These are phyloP conservation scores for Ciborinia camelliae DNA, from an alignment of 2,329 filamentous ascomycete genomes.

Conservation along the genomic window DNA sequence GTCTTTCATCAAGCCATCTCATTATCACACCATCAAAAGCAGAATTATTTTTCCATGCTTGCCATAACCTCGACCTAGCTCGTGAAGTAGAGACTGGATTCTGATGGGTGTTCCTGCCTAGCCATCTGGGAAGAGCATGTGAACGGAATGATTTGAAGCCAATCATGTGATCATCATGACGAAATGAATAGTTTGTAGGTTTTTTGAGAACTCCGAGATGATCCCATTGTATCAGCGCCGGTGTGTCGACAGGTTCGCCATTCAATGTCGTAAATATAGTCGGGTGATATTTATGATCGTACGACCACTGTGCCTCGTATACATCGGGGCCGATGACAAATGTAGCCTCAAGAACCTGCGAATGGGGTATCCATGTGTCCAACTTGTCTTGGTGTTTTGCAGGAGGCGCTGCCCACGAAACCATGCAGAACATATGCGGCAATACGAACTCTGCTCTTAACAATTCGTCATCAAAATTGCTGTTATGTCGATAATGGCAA, in stretches of 20 bases:
- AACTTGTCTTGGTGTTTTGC: slow-evolving; percentile 47
- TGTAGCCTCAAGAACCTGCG: slow-evolving; percentile 52
- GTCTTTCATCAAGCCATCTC: slow-evolving; percentile 46
- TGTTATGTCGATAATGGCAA: slow-evolving; percentile 52
- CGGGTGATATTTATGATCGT: slow-evolving; percentile 47
- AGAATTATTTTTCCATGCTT: slow-evolving; percentile 45
- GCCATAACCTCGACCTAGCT: slow-evolving; percentile 45
- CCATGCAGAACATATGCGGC: slow-evolving; percentile 49
- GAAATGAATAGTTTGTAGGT: slow-evolving; percentile 43
- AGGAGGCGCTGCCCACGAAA: slow-evolving; percentile 51
- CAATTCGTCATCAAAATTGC: slow-evolving; percentile 50
- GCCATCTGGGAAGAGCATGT: slow-evolving; percentile 33
- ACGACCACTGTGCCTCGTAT: slow-evolving; percentile 48
- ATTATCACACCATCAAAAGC: slow-evolving; percentile 46
- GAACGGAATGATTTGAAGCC: slow-evolving; percentile 40
- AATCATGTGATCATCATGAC: slow-evolving; percentile 51
- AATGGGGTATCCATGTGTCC: slow-evolving; percentile 52
- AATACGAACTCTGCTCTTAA: slow-evolving; percentile 52
- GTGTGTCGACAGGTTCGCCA: slow-evolving; percentile 47
- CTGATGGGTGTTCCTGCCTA: slow-evolving; percentile 39
- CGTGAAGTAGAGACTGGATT: slow-evolving; percentile 42
- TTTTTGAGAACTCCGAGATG: slow-evolving; percentile 43
- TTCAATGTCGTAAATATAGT: slow-evolving; percentile 47
- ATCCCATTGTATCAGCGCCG: slow-evolving; percentile 47
- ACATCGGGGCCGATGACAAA: slow-evolving; percentile 51